A percentile compares a stretch with the other conserved stretches of the same genome.
phyloP scores from a whole-genome alignment of 345 rosid genomes.

The Hypericum perforatum region DNA sequence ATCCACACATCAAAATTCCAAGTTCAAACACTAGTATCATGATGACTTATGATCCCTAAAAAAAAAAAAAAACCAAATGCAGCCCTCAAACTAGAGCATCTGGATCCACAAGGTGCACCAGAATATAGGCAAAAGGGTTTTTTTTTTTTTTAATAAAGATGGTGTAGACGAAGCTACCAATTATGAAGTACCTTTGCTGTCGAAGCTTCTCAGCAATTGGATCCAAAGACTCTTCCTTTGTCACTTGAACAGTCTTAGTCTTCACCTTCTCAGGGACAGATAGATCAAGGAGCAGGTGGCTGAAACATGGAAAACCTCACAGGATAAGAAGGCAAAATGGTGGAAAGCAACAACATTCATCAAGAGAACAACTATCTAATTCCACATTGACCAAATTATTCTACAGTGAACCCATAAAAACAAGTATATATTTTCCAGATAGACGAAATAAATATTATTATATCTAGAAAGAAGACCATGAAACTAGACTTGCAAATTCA shows the following conservation, averaged over 20 bases:
- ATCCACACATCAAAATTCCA: too few relatives aligned
- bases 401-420: too few relatives aligned
- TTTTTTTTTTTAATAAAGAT: too few relatives aligned
- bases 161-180: too few relatives aligned
- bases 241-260: conserved; percentile 29
- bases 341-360: background rate
- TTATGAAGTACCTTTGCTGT: conserved; percentile 52
- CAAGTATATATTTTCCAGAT: too few relatives aligned
- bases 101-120: too few relatives aligned
- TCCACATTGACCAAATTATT: too few relatives aligned
- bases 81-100: too few relatives aligned
- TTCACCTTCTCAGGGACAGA: conserved; percentile 37
- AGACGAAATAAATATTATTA: too few relatives aligned
- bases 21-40: background rate
- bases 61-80: too few relatives aligned
- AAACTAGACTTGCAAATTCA: background rate
- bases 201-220: conserved; percentile 66
- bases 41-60: background rate
- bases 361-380: background rate
- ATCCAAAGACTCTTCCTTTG: conserved; percentile 40
- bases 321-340: background rate
- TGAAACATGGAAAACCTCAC: conserved; percentile 1
- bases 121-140: too few relatives aligned
- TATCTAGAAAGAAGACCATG: conserved; percentile 7
- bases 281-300: conserved; percentile 33